phyloP scores from a whole-genome alignment of 805 yeast genomes.

The Saturnispora galanensis region DNA sequence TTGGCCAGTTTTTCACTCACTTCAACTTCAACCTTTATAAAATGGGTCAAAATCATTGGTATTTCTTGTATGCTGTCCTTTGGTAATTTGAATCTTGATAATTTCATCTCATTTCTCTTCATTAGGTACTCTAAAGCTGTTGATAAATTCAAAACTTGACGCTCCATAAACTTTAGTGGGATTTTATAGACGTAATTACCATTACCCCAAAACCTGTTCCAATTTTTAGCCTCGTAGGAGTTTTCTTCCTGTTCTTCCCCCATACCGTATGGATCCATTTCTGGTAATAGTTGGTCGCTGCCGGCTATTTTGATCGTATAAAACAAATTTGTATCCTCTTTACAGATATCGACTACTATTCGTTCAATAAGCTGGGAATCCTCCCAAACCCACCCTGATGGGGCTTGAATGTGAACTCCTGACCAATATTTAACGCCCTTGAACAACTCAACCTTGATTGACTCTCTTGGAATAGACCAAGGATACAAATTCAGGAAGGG shows the following conservation, averaged over 20 bases:
- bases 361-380: constrained; percentile 39
- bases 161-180: constrained; percentile 29
- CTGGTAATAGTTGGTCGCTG: constrained; percentile 35
- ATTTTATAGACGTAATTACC: constrained; percentile 17
- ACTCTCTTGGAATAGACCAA: constrained; percentile 31
- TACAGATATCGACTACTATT: constrained; percentile 29
- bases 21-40: constrained; percentile 11
- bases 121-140: constrained; percentile 33
- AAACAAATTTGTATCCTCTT: constrained; percentile 27
- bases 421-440: constrained; percentile 16
- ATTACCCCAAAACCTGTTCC: constrained; percentile 21
- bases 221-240: constrained; percentile 45
- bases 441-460: constrained; percentile 18
- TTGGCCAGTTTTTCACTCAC: constrained; percentile 3
- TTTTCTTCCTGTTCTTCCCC: constrained; percentile 30
- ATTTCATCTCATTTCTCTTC: constrained; percentile 20
- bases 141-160: constrained; percentile 24
- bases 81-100: constrained; percentile 9
- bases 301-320: constrained; percentile 39
- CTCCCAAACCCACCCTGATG: constrained; percentile 32
- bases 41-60: constrained; percentile 19
- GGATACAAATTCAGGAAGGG: constrained; percentile 31
- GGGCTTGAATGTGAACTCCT: constrained; percentile 30
- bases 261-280: constrained; percentile 11
- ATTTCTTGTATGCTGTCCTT: constrained; percentile 18